Conservation (phyloP, 1,284 basidiomycete species). For the Melampsora americana region DNA sequence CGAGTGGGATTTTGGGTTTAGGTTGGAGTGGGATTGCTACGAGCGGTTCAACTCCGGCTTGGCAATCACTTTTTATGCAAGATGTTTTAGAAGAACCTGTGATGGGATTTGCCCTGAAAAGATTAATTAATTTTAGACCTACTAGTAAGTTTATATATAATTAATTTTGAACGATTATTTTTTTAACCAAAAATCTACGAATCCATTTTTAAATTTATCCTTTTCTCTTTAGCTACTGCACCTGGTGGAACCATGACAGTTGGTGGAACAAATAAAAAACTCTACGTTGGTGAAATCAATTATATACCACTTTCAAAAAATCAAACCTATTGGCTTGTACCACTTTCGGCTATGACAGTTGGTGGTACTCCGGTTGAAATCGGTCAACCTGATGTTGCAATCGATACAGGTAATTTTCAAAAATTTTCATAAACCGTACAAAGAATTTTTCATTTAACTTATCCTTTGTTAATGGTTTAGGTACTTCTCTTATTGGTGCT, state of each 20-base stretch:
- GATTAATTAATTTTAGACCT: slow-evolving; percentile 5
- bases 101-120: slow-evolving; percentile 34
- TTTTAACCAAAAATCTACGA: not conserved
- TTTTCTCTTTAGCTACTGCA: slow-evolving; percentile 10
- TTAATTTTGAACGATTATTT: not conserved
- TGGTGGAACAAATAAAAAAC: slow-evolving; percentile 32
- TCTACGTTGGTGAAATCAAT: slow-evolving; percentile 35
- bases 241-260: slow-evolving; percentile 43
- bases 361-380: slow-evolving; percentile 27
- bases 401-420: slow-evolving; percentile 39
- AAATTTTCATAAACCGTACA: not conserved
- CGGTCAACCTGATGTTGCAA: slow-evolving; percentile 38
- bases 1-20: slow-evolving; percentile 37
- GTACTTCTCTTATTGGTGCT: slow-evolving; percentile 41
- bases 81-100: slow-evolving; percentile 34
- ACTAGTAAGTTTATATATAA: slow-evolving; percentile 1
- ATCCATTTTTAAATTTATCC: not conserved
- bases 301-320: slow-evolving; percentile 41
- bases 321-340: slow-evolving; percentile 41
- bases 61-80: slow-evolving; percentile 41
- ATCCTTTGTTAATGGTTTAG: not conserved
- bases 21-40: slow-evolving; percentile 42
- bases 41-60: slow-evolving; percentile 35
- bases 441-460: slow-evolving; percentile 4
- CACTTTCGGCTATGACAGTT: slow-evolving; percentile 23